These are phyloP conservation scores for Arthrobotrys pseudoclavata DNA, from an alignment of 2,329 filamentous ascomycete genomes.

Conservation along the genomic window DNA sequence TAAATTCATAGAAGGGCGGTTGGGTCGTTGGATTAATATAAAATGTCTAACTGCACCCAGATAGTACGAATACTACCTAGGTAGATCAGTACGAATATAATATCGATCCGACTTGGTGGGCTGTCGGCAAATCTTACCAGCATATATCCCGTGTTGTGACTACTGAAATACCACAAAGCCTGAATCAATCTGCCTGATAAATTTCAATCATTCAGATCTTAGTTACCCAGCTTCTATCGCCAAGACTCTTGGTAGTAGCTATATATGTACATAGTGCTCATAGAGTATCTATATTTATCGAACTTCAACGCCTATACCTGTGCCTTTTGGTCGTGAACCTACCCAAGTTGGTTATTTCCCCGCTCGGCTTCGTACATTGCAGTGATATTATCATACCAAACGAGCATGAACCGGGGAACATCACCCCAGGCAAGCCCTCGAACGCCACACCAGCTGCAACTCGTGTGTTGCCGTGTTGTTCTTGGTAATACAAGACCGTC, in stretches of 20 bases:
- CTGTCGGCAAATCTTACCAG: not conserved
- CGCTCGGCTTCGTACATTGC: conserved; percentile 10
- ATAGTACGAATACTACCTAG: no score
- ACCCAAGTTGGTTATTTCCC: conserved; percentile 13
- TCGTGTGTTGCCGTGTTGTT: conserved; percentile 20
- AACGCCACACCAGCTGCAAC: not conserved
- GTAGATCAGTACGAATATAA: no score
- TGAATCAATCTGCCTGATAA: not conserved
- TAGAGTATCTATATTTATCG: conserved; percentile 5
- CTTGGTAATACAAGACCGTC: conserved; percentile 18
- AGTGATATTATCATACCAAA: not conserved
- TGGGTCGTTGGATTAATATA: no score
- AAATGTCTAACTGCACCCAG: no score
- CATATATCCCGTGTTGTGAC: not conserved
- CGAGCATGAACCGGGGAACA: not conserved
- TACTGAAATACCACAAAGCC: conserved; percentile 1
- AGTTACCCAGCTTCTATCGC: not conserved
- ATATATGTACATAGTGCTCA: not conserved
- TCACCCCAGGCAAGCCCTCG: not conserved
- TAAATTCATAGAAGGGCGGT: no score
- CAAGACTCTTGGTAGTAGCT: not conserved
- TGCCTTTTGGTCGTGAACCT: conserved; percentile 3
- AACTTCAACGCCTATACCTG: conserved; percentile 5
- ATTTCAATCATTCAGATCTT: not conserved
- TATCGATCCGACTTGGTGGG: no score